These are phyloP conservation scores for Fusarium napiforme DNA, from an alignment of 2,329 filamentous ascomycete species.

Conservation along the genomic window DNA sequence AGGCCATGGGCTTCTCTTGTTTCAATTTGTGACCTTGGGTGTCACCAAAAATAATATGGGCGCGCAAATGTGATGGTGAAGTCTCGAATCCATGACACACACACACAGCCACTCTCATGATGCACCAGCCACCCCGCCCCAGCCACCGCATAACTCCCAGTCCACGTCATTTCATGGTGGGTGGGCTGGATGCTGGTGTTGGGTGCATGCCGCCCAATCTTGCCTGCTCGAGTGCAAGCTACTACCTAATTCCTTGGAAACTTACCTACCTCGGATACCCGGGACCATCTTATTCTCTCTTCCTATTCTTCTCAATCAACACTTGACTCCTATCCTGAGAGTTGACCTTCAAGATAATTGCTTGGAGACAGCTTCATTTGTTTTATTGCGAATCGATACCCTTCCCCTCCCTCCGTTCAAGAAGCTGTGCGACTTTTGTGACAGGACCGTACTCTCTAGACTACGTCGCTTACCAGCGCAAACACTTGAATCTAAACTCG, in stretches of 20 bases:
- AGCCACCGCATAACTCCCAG: conserved; percentile 29
- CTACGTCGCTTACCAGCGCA: not conserved
- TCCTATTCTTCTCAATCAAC: conserved; percentile 8
- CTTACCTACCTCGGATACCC: conserved; percentile 28
- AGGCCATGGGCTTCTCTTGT: conserved; percentile 46
- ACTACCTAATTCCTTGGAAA: conserved; percentile 12
- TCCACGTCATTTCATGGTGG: conserved; percentile 43
- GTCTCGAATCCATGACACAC: conserved; percentile 23
- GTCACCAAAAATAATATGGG: conserved; percentile 10
- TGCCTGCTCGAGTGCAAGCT: conserved; percentile 6
- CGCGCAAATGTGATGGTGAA: conserved; percentile 29
- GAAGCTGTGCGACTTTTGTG: conserved; percentile 5
- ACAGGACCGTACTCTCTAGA: not conserved
- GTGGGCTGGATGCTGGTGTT: conserved; percentile 1
- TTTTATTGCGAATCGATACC: conserved; percentile 31
- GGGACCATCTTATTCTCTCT: conserved; percentile 13
- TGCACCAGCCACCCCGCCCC: conserved; percentile 32
- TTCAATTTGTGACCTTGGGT: conserved; percentile 10
- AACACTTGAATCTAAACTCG: not conserved
- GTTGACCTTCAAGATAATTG: not conserved
- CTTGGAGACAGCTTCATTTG: conserved; percentile 7
- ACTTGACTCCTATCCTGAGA: conserved; percentile 7
- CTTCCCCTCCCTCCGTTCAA: not conserved
- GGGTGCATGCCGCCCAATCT: conserved; percentile 32
- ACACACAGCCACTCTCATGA: conserved; percentile 16